Conservation (phyloP, 2,329 filamentous ascomycete genomes). For the Aspergillus sp. region DNA sequence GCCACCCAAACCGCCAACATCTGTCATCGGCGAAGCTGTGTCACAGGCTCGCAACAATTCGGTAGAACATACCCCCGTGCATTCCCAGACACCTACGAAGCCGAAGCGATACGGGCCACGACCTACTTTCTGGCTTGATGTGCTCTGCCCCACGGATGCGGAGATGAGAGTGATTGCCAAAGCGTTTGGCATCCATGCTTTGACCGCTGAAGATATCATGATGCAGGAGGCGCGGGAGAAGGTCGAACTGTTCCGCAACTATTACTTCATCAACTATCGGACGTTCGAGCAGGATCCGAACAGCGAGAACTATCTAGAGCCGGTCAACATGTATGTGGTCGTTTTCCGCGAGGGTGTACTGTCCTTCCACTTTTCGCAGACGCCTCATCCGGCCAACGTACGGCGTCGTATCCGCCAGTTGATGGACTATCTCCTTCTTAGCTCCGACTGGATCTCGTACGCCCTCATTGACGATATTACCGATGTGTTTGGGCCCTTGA, state of each 20-base stretch:
- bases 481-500: slow-evolving; percentile 86
- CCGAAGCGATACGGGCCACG: slow-evolving; percentile 62
- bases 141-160: slow-evolving; percentile 79
- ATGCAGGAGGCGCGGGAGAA: slow-evolving; percentile 96
- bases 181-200: slow-evolving; percentile 87
- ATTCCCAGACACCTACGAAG: slow-evolving; percentile 14
- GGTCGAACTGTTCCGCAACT: slow-evolving; percentile 92
- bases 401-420: slow-evolving; percentile 86
- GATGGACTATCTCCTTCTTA: slow-evolving; percentile 85
- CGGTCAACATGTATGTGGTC: slow-evolving; percentile 94
- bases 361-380: slow-evolving; percentile 95
- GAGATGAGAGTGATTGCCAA: slow-evolving; percentile 94
- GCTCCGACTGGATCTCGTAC: slow-evolving; percentile 96
- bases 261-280: slow-evolving; percentile 98
- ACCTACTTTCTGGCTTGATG: slow-evolving; percentile 94
- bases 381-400: slow-evolving; percentile 91
- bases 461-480: slow-evolving; percentile 98
- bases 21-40: slow-evolving; percentile 27
- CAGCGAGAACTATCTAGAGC: slow-evolving; percentile 84
- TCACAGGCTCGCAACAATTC: slow-evolving; percentile 21
- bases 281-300: slow-evolving; percentile 92
- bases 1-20: slow-evolving; percentile 14
- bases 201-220: slow-evolving; percentile 95
- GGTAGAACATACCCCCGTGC: slow-evolving; percentile 16
- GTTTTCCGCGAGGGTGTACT: slow-evolving; percentile 94